Evolutionary conservation across 2,329 filamentous ascomycete genomes (phyloP).

Genomic region (Fusarium sp.): DNA sequence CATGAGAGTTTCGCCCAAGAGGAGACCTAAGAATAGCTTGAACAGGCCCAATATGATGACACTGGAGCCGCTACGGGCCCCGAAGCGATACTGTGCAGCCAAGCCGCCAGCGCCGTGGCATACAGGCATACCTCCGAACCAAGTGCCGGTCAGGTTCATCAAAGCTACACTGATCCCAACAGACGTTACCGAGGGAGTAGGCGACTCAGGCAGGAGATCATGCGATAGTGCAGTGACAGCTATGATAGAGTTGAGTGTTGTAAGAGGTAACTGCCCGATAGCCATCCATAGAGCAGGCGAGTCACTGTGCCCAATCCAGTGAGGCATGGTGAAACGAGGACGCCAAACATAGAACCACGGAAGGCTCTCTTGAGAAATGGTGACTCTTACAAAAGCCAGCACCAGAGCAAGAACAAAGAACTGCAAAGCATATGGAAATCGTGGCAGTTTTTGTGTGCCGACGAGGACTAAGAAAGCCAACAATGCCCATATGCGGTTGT

Average conservation of each 20-base stretch:
- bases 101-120: slow-evolving; percentile 94
- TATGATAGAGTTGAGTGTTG: slow-evolving; percentile 91
- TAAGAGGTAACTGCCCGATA: slow-evolving; percentile 88
- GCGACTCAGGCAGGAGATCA: slow-evolving; percentile 78
- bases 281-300: slow-evolving; percentile 66
- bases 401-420: slow-evolving; percentile 76
- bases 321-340: slow-evolving; percentile 59
- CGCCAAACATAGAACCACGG: slow-evolving; percentile 70
- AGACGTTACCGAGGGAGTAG: slow-evolving; percentile 76
- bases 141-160: slow-evolving; percentile 88
- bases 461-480: slow-evolving; percentile 78
- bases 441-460: slow-evolving; percentile 70
- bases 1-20: slow-evolving; percentile 80
- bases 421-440: slow-evolving; percentile 81
- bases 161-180: slow-evolving; percentile 83
- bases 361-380: slow-evolving; percentile 50
- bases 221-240: slow-evolving; percentile 83
- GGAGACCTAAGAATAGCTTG: slow-evolving; percentile 80
- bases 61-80: slow-evolving; percentile 86
- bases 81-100: slow-evolving; percentile 91
- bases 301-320: slow-evolving; percentile 46
- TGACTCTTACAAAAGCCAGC: slow-evolving; percentile 64
- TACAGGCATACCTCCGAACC: slow-evolving; percentile 95
- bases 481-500: slow-evolving; percentile 84
- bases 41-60: slow-evolving; percentile 81